phyloP scores from a whole-genome alignment of 306 rosid species.

The Astragalus membranaceus region DNA sequence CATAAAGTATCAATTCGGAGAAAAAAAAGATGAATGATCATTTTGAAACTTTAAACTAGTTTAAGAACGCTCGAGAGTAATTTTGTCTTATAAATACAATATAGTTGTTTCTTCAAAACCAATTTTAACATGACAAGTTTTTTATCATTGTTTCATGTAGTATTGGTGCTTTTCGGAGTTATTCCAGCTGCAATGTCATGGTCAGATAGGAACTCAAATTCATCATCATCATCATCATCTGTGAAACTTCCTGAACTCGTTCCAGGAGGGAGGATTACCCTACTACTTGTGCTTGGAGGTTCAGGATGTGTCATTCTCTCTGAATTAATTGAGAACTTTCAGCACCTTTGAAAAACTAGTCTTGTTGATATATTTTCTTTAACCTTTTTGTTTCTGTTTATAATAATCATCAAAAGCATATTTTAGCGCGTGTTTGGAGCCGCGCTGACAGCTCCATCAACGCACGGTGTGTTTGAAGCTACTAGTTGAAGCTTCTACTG shows the following conservation, averaged over 20 bases:
- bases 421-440: neutral
- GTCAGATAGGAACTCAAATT: constrained; percentile 58
- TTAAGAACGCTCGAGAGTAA: too few relatives aligned
- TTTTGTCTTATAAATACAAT: neutral
- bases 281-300: constrained; percentile 53
- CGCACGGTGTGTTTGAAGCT: too few relatives aligned
- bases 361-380: neutral
- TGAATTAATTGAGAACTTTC: constrained; percentile 47
- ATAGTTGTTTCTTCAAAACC: neutral
- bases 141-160: constrained; percentile 24
- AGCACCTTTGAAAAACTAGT: constrained; percentile 26
- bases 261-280: constrained; percentile 79
- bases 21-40: too few relatives aligned
- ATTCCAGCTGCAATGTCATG: constrained; percentile 79
- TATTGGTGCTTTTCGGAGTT: constrained; percentile 70
- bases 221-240: constrained; percentile 32
- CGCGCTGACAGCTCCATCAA: too few relatives aligned
- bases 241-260: constrained; percentile 52
- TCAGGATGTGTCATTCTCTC: constrained; percentile 60
- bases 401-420: neutral
- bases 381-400: neutral
- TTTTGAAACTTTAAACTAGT: too few relatives aligned
- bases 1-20: too few relatives aligned
- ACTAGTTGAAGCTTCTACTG: too few relatives aligned
- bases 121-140: neutral